Evolutionary conservation across 805 yeast genomes (phyloP).

Genomic region (Yarrowia sp.): DNA sequence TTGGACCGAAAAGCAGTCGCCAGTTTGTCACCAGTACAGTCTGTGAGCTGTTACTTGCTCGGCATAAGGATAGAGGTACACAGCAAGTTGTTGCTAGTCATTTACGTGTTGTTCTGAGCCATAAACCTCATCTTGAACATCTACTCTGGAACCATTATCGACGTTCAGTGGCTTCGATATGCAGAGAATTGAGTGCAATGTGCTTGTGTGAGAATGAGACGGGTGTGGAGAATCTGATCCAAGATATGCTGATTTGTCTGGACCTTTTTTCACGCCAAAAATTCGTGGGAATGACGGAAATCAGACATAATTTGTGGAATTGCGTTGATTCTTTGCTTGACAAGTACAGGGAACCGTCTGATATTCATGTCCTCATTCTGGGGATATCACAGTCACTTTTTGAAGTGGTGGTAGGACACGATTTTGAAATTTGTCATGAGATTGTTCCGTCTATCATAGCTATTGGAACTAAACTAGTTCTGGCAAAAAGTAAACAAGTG

Average conservation of each 20-base stretch:
- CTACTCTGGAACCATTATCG: constrained; percentile 7
- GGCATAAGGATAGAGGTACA: neutral
- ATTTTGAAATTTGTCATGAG: constrained; percentile 11
- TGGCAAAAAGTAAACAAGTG: neutral
- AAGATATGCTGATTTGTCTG: neutral
- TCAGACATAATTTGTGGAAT: constrained; percentile 8
- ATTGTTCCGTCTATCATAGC: neutral
- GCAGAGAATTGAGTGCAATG: neutral
- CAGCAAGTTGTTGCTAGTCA: constrained; percentile 11
- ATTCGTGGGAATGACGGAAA: neutral
- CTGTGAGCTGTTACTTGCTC: neutral
- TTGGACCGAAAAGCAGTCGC: neutral
- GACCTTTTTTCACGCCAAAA: neutral
- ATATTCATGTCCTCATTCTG: neutral
- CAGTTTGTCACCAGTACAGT: neutral
- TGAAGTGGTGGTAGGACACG: neutral
- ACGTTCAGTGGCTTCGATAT: neutral
- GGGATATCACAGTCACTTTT: neutral
- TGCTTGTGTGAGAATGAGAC: neutral
- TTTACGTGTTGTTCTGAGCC: neutral
- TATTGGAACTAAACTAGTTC: neutral
- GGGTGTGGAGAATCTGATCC: neutral
- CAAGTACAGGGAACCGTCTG: constrained; percentile 3
- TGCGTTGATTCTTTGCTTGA: neutral
- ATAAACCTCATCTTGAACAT: neutral